Evolutionary conservation across 352 stramenopile genomes (phyloP).

Genomic region (Phytopythium mirpurense): DNA sequence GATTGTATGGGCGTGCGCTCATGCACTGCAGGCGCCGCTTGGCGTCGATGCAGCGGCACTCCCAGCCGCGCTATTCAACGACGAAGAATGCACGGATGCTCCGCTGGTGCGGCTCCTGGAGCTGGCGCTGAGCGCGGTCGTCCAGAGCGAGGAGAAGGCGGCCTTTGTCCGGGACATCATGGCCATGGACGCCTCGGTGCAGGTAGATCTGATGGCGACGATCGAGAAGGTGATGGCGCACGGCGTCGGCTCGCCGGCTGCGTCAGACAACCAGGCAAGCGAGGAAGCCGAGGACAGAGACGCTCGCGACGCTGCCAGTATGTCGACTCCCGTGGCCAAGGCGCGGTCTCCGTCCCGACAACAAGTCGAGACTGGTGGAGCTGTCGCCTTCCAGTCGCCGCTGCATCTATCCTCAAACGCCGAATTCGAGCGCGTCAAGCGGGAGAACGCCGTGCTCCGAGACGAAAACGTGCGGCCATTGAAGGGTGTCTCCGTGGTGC

Average conservation of each 20-base stretch:
- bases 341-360: neutral
- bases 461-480: conserved; percentile 45
- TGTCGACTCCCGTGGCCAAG: neutral
- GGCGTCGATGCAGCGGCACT: conserved; percentile 16
- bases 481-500: neutral
- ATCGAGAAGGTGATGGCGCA: conserved; percentile 48
- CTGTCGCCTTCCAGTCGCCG: conserved; percentile 14
- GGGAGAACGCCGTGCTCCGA: conserved; percentile 55
- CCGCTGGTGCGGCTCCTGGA: conserved; percentile 24
- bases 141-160: conserved; percentile 52
- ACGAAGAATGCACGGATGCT: conserved; percentile 9
- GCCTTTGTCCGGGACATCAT: conserved; percentile 64
- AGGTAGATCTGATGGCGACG: conserved; percentile 57
- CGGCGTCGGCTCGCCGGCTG: conserved; percentile 7
- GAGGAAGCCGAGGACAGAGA: neutral
- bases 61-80: conserved; percentile 5
- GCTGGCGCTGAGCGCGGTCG: conserved; percentile 40
- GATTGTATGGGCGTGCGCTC: too few species aligned
- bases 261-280: neutral
- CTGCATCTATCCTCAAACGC: conserved; percentile 46
- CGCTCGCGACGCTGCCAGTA: neutral
- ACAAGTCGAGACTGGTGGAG: neutral
- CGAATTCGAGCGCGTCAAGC: conserved; percentile 32
- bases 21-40: neutral
- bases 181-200: conserved; percentile 47